Percentiles rank a stretch among this genome's conserved stretches.
These are phyloP conservation scores for Auricularia sp. DNA, from an alignment of 768 basidiomycete species.

Conservation along the genomic window DNA sequence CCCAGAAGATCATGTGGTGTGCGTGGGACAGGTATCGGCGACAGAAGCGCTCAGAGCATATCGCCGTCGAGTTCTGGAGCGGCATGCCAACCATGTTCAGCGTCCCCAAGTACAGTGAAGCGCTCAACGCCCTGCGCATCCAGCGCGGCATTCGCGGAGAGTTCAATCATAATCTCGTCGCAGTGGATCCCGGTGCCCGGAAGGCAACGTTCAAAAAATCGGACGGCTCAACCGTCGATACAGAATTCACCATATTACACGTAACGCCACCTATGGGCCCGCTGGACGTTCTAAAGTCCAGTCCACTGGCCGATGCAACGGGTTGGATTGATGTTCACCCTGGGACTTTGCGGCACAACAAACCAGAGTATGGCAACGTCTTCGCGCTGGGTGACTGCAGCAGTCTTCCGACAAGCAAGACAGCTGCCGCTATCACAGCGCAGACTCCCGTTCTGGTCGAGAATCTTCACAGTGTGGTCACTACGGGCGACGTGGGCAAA, in stretches of 20 bases:
- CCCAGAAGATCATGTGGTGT: conserved; percentile 97
- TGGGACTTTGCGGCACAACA: conserved; percentile 71
- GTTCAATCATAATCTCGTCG: conserved; percentile 75
- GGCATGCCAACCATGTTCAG: conserved; percentile 95
- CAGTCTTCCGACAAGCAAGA: conserved; percentile 89
- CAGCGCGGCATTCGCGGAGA: conserved; percentile 70
- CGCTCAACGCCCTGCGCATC: conserved; percentile 63
- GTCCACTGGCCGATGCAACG: conserved; percentile 64
- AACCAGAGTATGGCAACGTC: conserved; percentile 69
- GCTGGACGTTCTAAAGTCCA: conserved; percentile 64
- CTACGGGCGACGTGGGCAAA: conserved; percentile 55
- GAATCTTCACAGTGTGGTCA: conserved; percentile 69
- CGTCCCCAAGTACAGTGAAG: conserved; percentile 92
- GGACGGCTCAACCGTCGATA: conserved; percentile 58
- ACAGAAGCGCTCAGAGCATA: conserved; percentile 45
- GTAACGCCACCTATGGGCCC: conserved; percentile 91
- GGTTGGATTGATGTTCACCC: conserved; percentile 89
- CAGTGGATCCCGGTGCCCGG: conserved; percentile 58
- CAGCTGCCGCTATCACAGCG: conserved; percentile 84
- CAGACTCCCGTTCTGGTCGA: conserved; percentile 87
- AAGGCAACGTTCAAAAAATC: conserved; percentile 77
- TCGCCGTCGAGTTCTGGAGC: conserved; percentile 70
- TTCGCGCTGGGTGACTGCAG: conserved; percentile 91
- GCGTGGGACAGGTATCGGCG: conserved; percentile 72
- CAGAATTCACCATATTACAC: conserved; percentile 76